A percentile compares a stretch with the other conserved stretches of the same genome.
These are phyloP conservation scores for Claviceps lovelessii DNA, from an alignment of 2,329 filamentous ascomycete species.

Conservation along the genomic window DNA sequence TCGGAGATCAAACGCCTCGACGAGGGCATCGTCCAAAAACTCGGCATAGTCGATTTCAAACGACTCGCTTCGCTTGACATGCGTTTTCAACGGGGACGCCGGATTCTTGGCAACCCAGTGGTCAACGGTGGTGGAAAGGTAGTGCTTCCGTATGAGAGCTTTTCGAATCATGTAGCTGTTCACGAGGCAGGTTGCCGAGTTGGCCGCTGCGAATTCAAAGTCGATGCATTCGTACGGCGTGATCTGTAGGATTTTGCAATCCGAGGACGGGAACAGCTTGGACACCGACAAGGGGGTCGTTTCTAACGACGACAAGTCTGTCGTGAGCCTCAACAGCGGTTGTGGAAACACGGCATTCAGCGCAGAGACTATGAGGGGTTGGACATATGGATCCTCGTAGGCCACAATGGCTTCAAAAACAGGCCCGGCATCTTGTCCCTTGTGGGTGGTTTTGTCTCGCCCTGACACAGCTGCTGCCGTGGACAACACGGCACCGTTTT, in stretches of 20 bases:
- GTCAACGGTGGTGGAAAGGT: slow-evolving; percentile 67
- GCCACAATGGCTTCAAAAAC: slow-evolving; percentile 53
- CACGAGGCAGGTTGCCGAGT: slow-evolving; percentile 49
- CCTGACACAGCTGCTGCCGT: slow-evolving; percentile 8
- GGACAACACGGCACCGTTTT: slow-evolving; percentile 5
- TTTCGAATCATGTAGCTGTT: slow-evolving; percentile 95
- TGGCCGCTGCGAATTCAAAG: slow-evolving; percentile 56
- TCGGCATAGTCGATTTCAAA: slow-evolving; percentile 96
- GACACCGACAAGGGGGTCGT: slow-evolving; percentile 22
- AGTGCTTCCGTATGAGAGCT: slow-evolving; percentile 92
- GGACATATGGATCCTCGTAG: slow-evolving; percentile 81
- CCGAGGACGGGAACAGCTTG: slow-evolving; percentile 19
- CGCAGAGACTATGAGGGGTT: slow-evolving; percentile 68
- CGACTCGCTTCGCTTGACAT: slow-evolving; percentile 65
- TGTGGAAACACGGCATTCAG: slow-evolving; percentile 47
- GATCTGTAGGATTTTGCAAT: slow-evolving; percentile 55
- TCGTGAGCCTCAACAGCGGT: slow-evolving; percentile 40
- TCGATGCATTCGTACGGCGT: slow-evolving; percentile 76
- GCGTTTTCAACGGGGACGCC: slow-evolving; percentile 47
- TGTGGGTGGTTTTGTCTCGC: slow-evolving; percentile 7
- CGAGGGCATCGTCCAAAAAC: slow-evolving; percentile 82
- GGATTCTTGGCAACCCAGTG: slow-evolving; percentile 82
- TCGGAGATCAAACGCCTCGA: slow-evolving; percentile 77
- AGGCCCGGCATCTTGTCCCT: neutral
- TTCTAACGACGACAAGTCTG: slow-evolving; percentile 20